Evolutionary conservation across 345 rosid genomes (phyloP).

Genomic region (Cardiospermum halicacabum): DNA sequence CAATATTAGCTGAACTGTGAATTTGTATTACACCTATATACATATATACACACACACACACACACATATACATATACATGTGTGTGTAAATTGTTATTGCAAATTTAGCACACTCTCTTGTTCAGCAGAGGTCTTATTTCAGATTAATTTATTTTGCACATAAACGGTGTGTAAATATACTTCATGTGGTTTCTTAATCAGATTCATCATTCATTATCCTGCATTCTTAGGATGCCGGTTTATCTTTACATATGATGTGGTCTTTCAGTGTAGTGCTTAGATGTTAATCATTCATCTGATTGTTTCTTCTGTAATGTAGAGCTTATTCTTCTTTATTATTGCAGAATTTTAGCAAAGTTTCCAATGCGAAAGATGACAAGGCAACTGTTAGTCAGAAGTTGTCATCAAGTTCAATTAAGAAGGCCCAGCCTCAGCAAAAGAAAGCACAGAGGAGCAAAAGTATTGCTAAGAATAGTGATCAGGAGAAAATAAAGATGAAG

Average conservation of each 20-base stretch:
- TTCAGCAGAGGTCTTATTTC: background rate
- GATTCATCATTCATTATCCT: background rate
- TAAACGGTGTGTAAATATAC: background rate
- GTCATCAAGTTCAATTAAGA: slow-evolving; percentile 28
- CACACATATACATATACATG: too few relatives aligned
- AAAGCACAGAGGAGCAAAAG: slow-evolving; percentile 25
- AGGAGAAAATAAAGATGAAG: slow-evolving; percentile 10
- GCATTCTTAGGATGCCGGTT: background rate
- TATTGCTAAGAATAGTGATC: slow-evolving; percentile 20
- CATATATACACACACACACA: too few relatives aligned
- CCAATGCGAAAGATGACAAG: slow-evolving; percentile 28
- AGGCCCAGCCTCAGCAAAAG: slow-evolving; percentile 25
- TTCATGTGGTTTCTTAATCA: background rate
- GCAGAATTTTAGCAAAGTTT: slow-evolving; percentile 45
- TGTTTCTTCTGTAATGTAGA: background rate
- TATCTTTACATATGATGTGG: background rate
- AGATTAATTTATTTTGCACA: background rate
- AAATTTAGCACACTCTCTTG: background rate
- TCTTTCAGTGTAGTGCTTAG: background rate
- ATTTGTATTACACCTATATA: too few relatives aligned
- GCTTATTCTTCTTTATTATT: background rate
- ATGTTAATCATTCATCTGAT: background rate
- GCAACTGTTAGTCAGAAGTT: slow-evolving; percentile 26
- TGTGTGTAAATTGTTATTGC: background rate
- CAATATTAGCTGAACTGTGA: too few relatives aligned